Evolutionary conservation across 805 yeast species (phyloP).

Genomic region (Candida maltosa): DNA sequence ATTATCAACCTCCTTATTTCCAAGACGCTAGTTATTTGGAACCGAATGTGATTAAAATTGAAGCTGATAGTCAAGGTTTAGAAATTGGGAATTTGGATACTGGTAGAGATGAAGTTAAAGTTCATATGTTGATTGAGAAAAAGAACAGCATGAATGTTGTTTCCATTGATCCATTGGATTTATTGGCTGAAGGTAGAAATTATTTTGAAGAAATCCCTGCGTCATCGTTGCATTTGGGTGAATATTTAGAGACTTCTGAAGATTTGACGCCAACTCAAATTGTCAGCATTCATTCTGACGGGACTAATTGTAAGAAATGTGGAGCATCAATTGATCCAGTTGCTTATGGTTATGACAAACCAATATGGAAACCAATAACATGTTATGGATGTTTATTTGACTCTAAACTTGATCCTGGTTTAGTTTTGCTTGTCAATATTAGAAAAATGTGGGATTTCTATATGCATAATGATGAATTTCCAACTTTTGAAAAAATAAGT

Average conservation of each 20-base stretch:
- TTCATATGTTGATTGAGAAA: conserved; percentile 19
- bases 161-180: conserved; percentile 26
- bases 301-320: conserved; percentile 25
- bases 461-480: conserved; percentile 17
- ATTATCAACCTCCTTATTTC: conserved; percentile 49
- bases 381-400: conserved; percentile 18
- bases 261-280: conserved; percentile 1
- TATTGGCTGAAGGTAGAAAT: not conserved
- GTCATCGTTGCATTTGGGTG: conserved; percentile 10
- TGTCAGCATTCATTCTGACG: not conserved
- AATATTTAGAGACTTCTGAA: conserved; percentile 13
- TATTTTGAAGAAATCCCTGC: not conserved
- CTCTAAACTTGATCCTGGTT: conserved; percentile 18
- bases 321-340: conserved; percentile 23
- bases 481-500: conserved; percentile 8
- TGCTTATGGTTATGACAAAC: conserved; percentile 26
- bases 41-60: conserved; percentile 29
- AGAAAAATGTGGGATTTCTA: conserved; percentile 32
- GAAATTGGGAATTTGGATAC: conserved; percentile 8
- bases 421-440: conserved; percentile 27
- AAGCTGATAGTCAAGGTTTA: not conserved
- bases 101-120: conserved; percentile 5
- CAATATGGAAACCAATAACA: not conserved
- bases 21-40: conserved; percentile 38
- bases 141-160: not conserved